Evolutionary conservation across 352 stramenopile species (phyloP).

Genomic region (Phytophthora ohioensis): DNA sequence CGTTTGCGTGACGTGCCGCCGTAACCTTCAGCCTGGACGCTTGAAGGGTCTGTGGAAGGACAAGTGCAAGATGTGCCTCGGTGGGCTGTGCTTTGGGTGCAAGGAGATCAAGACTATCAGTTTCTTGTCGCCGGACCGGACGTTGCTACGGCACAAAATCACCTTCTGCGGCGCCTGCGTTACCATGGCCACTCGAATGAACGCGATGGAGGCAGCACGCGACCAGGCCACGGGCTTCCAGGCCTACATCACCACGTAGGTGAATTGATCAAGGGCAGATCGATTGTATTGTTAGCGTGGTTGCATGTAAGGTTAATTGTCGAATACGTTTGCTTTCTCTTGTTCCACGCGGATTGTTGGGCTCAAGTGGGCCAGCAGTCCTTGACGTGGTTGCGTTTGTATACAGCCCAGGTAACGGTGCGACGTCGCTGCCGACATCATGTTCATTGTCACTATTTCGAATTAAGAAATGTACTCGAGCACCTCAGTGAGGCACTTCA

Average conservation of each 20-base stretch:
- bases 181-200: constrained; percentile 9
- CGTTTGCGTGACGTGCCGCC: constrained; percentile 35
- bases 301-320: neutral
- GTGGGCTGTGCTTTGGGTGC: constrained; percentile 40
- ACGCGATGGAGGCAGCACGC: constrained; percentile 7
- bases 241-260: constrained; percentile 1
- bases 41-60: constrained; percentile 19
- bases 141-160: constrained; percentile 31
- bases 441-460: too few relatives aligned
- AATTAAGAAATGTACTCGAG: too few relatives aligned
- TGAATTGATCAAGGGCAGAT: neutral
- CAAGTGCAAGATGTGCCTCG: constrained; percentile 42
- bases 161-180: constrained; percentile 26
- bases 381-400: too few relatives aligned
- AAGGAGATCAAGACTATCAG: constrained; percentile 46
- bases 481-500: too few relatives aligned
- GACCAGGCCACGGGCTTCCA: constrained; percentile 12
- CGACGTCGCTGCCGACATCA: too few relatives aligned
- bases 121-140: constrained; percentile 39
- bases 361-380: too few relatives aligned
- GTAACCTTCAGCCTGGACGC: constrained; percentile 18
- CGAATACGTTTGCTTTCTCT: neutral
- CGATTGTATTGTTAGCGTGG: constrained; percentile 1
- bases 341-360: too few relatives aligned
- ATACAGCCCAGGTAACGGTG: too few relatives aligned